Evolutionary conservation across 177 flowering plant species (phyloP), one percentile per base, ranked within the genome.

Genomic region (Vitis hybrid): DNA sequence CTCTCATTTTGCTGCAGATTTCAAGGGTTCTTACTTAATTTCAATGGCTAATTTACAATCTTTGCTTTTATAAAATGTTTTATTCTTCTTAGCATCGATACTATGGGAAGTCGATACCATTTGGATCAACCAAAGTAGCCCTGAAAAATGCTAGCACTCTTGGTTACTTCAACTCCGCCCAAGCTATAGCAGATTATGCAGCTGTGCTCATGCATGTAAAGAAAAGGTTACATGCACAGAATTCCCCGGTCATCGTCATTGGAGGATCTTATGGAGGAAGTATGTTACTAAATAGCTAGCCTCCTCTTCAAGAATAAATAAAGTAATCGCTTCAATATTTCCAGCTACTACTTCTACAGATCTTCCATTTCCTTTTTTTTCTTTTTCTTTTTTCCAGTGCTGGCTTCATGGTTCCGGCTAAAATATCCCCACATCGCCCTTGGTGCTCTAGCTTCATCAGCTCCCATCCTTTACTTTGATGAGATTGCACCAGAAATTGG

Each of bases 361-460:
- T 60, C 22, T 68, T 18, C 33, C 31, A 56, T 26, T 22, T 51
- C 2, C 1, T 45, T 12, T 3, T 12, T 20, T 18, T 20, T n/a
- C 14, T 18, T 20, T n/a, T 16, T 15, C 5, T 10, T 5, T 70
- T 49, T 58, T 60, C 14, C 74, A 81, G 87, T 84, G 85, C 72
- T 84, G 5, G 82, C 85, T 0, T 62, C 85, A 60, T 86, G 88
- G 90, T 84, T 83, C 39, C 69, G 90, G 51, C 74, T 85, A 1
- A 86, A 86, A 33, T 86, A 86, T 59, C 88, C 90, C 0, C 91
- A 84, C 68, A 49, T 85, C 8, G 87, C 83, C 0, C 61, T 82
- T 18, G 89, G 91, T 18, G 87, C 91, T 62, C 20, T 85, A 4
- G 89, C 89, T 3, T 81, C 91, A 26, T 87, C 91, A 1, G 87